Conservation (phyloP, 768 basidiomycete genomes). For the Naganishia kalamii region DNA sequence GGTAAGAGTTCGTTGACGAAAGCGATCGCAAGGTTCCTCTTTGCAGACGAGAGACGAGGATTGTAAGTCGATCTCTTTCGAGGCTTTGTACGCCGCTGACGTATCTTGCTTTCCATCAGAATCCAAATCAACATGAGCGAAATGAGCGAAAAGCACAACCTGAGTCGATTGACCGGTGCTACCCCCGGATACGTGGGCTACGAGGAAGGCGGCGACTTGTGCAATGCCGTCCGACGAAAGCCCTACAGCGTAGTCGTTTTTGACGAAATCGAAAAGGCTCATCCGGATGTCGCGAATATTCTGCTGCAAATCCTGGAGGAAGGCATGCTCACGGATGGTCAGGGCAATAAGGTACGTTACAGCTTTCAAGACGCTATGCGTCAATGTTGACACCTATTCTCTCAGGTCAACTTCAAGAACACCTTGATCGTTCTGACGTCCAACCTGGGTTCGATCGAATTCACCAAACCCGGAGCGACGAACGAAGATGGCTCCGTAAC, state of each 20-base stretch:
- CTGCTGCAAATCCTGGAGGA: constrained; percentile 86
- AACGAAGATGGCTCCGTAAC: constrained; percentile 62
- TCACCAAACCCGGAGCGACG: constrained; percentile 57
- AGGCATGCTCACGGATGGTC: constrained; percentile 80
- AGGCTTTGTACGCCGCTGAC: neutral
- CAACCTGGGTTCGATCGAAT: constrained; percentile 59
- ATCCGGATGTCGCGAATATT: constrained; percentile 83
- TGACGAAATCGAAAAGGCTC: constrained; percentile 84
- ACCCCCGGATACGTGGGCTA: constrained; percentile 91
- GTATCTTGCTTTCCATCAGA: constrained; percentile 45
- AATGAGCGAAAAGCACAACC: constrained; percentile 87
- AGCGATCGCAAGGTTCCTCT: constrained; percentile 77
- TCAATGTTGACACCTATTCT: constrained; percentile 26
- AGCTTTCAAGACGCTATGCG: neutral
- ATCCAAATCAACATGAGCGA: constrained; percentile 96
- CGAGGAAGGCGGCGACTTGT: constrained; percentile 74
- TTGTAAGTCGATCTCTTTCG: constrained; percentile 54
- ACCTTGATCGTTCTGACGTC: constrained; percentile 87
- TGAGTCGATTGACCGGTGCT: constrained; percentile 83
- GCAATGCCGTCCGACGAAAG: constrained; percentile 85
- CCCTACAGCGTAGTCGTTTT: constrained; percentile 69
- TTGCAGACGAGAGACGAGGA: constrained; percentile 79
- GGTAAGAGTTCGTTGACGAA: constrained; percentile 83
- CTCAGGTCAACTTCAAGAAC: constrained; percentile 91
- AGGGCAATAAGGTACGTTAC: constrained; percentile 51